phyloP scores from a whole-genome alignment of 1,284 basidiomycete species.

The Apiotrichum laibachii region DNA sequence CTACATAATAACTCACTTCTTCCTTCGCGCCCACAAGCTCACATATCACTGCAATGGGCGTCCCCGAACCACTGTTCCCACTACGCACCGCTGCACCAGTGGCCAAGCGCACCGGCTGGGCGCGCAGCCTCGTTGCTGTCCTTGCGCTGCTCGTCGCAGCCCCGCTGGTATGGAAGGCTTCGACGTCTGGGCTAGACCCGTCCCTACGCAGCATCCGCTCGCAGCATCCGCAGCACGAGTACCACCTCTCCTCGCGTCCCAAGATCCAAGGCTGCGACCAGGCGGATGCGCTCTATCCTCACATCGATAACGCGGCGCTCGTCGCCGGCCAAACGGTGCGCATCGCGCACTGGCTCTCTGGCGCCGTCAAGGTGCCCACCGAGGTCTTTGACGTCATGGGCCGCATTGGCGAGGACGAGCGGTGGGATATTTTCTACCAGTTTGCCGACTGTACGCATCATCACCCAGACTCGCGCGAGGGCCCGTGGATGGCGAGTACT shows the following conservation, averaged over 20 bases:
- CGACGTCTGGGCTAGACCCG: neutral
- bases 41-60: too few relatives aligned
- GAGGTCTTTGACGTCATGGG: conserved; percentile 51
- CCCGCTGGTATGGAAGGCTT: too few relatives aligned
- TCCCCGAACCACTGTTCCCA: too few relatives aligned
- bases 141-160: too few relatives aligned
- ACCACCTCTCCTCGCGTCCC: neutral
- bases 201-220: neutral
- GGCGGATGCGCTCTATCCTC: conserved; percentile 18
- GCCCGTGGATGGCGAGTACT: neutral
- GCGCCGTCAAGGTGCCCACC: conserved; percentile 47
- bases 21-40: too few relatives aligned
- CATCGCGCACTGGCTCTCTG: conserved; percentile 39
- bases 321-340: conserved; percentile 31
- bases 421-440: conserved; percentile 49
- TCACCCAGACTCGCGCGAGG: too few relatives aligned
- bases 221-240: neutral
- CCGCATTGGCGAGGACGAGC: conserved; percentile 44
- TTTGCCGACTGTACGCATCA: conserved; percentile 45
- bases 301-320: conserved; percentile 25
- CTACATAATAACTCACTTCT: too few relatives aligned
- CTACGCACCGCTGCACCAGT: too few relatives aligned
- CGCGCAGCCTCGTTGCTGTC: too few relatives aligned
- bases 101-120: too few relatives aligned
- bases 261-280: conserved; percentile 22